These are phyloP conservation scores for Bidens hawaiensis DNA, from an alignment of 140 eudicot genomes.

Conservation along the genomic window DNA sequence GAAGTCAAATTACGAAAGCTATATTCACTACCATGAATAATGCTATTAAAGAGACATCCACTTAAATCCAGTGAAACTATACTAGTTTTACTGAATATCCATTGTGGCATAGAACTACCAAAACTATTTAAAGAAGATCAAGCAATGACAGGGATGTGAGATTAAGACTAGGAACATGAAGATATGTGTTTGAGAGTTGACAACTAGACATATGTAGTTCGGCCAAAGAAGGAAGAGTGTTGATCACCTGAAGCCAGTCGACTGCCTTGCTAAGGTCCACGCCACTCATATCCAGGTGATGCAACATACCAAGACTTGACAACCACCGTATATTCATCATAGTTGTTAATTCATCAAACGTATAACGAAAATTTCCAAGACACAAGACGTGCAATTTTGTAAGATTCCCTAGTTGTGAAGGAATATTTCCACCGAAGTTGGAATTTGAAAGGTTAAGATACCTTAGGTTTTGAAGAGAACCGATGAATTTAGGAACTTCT, in stretches of 20 bases:
- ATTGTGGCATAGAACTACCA: background rate
- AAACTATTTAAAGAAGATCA: background rate
- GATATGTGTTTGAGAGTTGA: background rate
- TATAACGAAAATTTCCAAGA: background rate
- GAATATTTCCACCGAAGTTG: conserved; percentile 11
- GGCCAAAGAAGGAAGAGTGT: background rate
- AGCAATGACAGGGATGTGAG: background rate
- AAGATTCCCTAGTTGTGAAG: conserved; percentile 19
- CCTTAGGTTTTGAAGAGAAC: conserved; percentile 12
- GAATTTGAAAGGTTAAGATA: conserved; percentile 25
- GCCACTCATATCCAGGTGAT: background rate
- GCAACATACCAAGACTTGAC: background rate
- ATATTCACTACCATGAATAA: background rate
- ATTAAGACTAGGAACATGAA: background rate
- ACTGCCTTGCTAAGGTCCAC: background rate
- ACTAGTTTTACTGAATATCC: background rate
- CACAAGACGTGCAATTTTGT: conserved; percentile 4
- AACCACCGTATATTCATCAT: background rate
- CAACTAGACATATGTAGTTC: background rate
- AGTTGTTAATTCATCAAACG: background rate
- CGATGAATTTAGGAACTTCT: conserved; percentile 20
- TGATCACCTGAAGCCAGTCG: background rate
- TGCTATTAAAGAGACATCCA: background rate
- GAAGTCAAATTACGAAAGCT: conserved; percentile 3
- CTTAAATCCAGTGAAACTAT: background rate